A percentile compares a stretch with the other conserved stretches of the same genome.
These are phyloP conservation scores for Aspergillus sp. DNA, from an alignment of 2,329 filamentous ascomycete species.

Conservation along the genomic window DNA sequence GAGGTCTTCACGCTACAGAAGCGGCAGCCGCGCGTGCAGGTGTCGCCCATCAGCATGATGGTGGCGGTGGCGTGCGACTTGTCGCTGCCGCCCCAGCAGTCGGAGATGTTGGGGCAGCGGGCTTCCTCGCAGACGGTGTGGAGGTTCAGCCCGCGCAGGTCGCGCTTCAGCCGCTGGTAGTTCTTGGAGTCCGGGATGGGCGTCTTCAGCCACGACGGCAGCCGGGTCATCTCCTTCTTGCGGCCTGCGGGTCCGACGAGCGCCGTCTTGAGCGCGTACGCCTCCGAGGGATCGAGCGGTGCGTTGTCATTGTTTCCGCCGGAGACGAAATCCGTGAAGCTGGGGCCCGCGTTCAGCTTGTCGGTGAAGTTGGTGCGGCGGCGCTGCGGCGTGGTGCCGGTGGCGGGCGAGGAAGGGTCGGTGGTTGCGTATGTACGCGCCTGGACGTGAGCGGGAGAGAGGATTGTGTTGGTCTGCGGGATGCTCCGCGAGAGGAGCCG, in stretches of 20 bases:
- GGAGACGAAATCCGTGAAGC: slow-evolving; percentile 62
- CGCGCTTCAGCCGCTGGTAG: slow-evolving; percentile 92
- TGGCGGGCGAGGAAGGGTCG: slow-evolving; percentile 31
- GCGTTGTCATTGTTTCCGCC: slow-evolving; percentile 39
- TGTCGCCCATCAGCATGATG: slow-evolving; percentile 99
- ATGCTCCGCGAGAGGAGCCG: slow-evolving; percentile 24
- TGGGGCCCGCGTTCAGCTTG: slow-evolving; percentile 62
- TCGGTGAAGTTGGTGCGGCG: slow-evolving; percentile 60
- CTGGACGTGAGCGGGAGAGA: slow-evolving; percentile 11
- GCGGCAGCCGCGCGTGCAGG: slow-evolving; percentile 90
- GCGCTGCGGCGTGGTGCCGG: slow-evolving; percentile 51
- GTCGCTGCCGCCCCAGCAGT: slow-evolving; percentile 91
- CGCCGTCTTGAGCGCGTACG: slow-evolving; percentile 60
- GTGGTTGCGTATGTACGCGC: slow-evolving; percentile 40
- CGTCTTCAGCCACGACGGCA: slow-evolving; percentile 95
- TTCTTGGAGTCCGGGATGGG: slow-evolving; percentile 82
- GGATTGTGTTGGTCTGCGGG: slow-evolving; percentile 19
- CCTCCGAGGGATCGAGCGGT: slow-evolving; percentile 47
- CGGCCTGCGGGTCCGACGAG: slow-evolving; percentile 60
- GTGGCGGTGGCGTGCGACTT: slow-evolving; percentile 92
- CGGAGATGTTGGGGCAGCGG: slow-evolving; percentile 92
- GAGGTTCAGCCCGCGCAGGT: slow-evolving; percentile 81
- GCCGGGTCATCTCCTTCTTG: slow-evolving; percentile 66
- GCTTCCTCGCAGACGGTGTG: slow-evolving; percentile 99
- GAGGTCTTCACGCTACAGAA: slow-evolving; percentile 97